Base-by-base conservation (phyloP, 2,329 filamentous ascomycete species). In the Pseudogymnoascus verrucosus region DNA sequence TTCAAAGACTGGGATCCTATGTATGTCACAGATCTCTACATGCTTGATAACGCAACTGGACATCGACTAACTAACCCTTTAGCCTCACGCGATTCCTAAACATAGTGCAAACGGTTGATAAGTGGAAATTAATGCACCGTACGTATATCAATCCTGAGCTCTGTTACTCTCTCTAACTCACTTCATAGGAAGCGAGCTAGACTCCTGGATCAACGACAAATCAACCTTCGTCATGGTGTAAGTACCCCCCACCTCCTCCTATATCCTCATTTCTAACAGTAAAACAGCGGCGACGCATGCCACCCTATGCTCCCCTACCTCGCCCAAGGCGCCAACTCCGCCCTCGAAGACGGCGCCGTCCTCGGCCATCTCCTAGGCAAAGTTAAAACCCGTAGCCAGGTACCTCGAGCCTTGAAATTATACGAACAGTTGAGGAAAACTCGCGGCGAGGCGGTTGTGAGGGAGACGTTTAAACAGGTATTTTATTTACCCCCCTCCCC, bases 241-340 rank as follows among this genome's bases (percentile, higher is more conserved):
- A 76, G 1, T 88, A 86, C 85, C 82, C 78, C 0, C 80, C 87
- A 66, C 73, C 79, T 0, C 81, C 78, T 0, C 84, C 79, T 0
- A 75, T 81, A 0, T 85, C 86, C 68, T 81, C 82, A 0, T 78
- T 88, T 69, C 76, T 88, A 4, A 47, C 42, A 47, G 21, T 26
- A n/a, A 26, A 1, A 0, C 42, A 47, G 42, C 0, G 86, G 86
- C 0, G 86, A 89, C 68, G 83, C 85, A 0, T 84, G 84, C 1
- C 85, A 89, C 66, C 84, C 86, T 0, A 88, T 84, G 0, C 75
- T 89, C 0, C 86, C 86, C 0, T 89, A 89, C 69, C 75, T 86
- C 0, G 83, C 83, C 1, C 78, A 75, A 5, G 79, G 73, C 72
- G 82, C 82, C 0, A 82, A 82, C 2, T 85, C 85, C 82, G 79